Percentiles rank a stretch among this genome's conserved stretches.
These are phyloP conservation scores for Chlorella vulgaris DNA, from an alignment of 139 green algal genomes.

Conservation along the genomic window DNA sequence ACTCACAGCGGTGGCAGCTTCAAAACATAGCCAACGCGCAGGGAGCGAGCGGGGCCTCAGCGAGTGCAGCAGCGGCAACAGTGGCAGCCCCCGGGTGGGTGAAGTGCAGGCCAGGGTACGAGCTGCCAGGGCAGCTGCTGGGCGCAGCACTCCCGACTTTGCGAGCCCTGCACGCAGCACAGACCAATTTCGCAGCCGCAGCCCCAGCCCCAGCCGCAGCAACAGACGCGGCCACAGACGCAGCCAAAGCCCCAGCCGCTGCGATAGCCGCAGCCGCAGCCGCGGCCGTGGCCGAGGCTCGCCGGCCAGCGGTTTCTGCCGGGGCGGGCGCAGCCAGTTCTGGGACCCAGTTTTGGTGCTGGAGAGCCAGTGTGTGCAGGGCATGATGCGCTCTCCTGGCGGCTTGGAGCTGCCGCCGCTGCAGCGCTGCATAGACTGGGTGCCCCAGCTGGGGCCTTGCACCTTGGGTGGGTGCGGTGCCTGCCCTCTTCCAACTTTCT, in stretches of 20 bases:
- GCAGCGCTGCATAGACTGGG: not conserved
- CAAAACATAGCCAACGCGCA: no score
- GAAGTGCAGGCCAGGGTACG: not conserved
- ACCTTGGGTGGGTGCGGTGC: not conserved
- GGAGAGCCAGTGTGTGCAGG: not conserved
- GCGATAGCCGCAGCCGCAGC: not conserved
- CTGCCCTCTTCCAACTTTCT: not conserved
- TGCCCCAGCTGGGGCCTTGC: not conserved
- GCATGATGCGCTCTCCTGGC: not conserved
- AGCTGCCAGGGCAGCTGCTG: not conserved
- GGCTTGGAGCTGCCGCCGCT: not conserved
- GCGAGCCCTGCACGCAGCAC: not conserved
- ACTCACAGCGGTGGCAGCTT: no score
- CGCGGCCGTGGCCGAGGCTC: not conserved
- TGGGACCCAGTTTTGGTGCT: constrained; percentile 5
- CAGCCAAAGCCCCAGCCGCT: not conserved
- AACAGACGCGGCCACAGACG: not conserved
- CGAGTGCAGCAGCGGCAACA: not conserved
- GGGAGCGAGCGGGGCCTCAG: no score
- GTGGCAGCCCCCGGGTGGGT: not conserved
- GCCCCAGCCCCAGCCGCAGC: not conserved
- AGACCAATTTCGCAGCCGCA: not conserved
- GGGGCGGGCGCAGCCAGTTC: not conserved
- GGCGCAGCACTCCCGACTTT: not conserved
- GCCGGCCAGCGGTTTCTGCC: not conserved